phyloP scores from a whole-genome alignment of 2,329 filamentous ascomycete species.

The Didymella lethalis region DNA sequence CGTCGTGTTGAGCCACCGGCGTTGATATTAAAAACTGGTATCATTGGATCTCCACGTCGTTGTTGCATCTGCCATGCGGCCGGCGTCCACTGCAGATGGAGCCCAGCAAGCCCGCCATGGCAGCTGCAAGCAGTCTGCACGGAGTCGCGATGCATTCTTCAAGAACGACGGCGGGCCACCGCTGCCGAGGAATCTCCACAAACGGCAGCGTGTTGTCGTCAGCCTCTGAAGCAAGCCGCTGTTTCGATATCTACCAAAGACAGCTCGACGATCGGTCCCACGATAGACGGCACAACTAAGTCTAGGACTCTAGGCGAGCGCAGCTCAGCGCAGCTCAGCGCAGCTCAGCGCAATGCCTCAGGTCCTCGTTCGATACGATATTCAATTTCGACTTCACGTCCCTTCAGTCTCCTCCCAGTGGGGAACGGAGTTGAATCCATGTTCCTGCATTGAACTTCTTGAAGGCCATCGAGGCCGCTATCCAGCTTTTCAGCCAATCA shows the following conservation, averaged over 20 bases:
- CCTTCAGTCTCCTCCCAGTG: constrained; percentile 16
- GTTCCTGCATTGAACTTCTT: constrained; percentile 28
- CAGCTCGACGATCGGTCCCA: constrained; percentile 5
- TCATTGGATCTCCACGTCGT: constrained; percentile 15
- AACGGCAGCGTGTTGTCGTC: constrained; percentile 5
- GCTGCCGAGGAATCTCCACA: constrained; percentile 9
- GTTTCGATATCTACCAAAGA: constrained; percentile 23
- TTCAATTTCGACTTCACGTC: constrained; percentile 13
- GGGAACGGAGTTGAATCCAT: constrained; percentile 14
- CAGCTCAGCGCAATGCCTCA: constrained; percentile 6
- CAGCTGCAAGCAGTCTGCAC: constrained; percentile 10
- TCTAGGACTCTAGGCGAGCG: neutral
- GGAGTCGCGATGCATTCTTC: constrained; percentile 13
- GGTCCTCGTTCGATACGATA: constrained; percentile 12
- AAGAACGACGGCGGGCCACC: constrained; percentile 15
- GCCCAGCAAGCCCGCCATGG: constrained; percentile 18
- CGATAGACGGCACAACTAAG: neutral
- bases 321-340: neutral
- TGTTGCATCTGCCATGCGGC: constrained; percentile 25
- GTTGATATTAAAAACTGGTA: constrained; percentile 6
- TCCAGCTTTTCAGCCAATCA: constrained; percentile 21
- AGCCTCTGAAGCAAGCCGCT: constrained; percentile 26
- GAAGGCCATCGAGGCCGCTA: constrained; percentile 17
- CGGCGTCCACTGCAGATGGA: constrained; percentile 16
- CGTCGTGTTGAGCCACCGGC: constrained; percentile 22